phyloP scores from a whole-genome alignment of 495 filamentous ascomycete genomes.

The Lepidopterella palustris region DNA sequence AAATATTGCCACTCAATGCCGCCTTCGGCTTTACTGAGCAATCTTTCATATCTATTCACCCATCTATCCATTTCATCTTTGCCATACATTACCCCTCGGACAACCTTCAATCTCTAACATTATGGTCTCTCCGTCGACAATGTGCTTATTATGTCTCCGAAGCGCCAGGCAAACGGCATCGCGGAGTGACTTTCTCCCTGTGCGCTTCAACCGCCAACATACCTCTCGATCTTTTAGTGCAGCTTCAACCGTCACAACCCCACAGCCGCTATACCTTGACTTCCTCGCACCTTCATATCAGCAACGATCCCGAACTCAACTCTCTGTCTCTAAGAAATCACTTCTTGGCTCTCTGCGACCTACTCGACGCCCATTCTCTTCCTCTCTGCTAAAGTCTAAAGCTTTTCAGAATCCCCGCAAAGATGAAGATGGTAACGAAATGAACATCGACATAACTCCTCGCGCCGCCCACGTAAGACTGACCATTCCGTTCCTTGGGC shows the following conservation, averaged over 20 bases:
- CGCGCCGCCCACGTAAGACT: slow-evolving; percentile 68
- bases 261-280: slow-evolving; percentile 27
- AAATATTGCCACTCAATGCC: slow-evolving; percentile 6
- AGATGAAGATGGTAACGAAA: slow-evolving; percentile 73
- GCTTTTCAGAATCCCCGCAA: slow-evolving; percentile 55
- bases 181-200: background rate
- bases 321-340: background rate
- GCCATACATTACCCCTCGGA: background rate
- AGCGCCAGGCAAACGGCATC: background rate
- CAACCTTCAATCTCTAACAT: background rate
- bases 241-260: slow-evolving; percentile 4
- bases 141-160: slow-evolving; percentile 20
- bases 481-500: background rate
- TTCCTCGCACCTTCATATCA: slow-evolving; percentile 33
- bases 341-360: background rate
- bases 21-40: background rate
- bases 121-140: slow-evolving; percentile 17
- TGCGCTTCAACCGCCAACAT: background rate
- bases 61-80: background rate
- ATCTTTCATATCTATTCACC: background rate
- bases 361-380: background rate
- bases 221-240: slow-evolving; percentile 7
- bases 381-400: background rate
- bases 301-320: background rate
- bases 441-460: slow-evolving; percentile 72